These are phyloP conservation scores for Talaromyces nanjingensis DNA, from an alignment of 495 filamentous ascomycete species.

Conservation along the genomic window DNA sequence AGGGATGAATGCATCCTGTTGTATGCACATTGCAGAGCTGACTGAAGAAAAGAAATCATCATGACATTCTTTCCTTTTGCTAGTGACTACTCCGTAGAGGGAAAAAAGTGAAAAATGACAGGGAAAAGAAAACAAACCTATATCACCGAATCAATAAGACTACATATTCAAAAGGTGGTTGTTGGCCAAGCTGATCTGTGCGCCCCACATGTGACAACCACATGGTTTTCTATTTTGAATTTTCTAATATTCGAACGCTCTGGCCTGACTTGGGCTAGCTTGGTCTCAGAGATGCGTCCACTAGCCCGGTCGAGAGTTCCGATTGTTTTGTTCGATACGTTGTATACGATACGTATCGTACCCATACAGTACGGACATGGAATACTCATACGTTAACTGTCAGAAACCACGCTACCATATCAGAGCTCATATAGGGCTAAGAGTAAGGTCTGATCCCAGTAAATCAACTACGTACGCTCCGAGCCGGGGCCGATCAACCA, in stretches of 20 bases:
- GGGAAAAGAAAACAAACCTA: not conserved
- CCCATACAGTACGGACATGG: not conserved
- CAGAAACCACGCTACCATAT: not conserved
- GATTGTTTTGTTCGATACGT: not conserved
- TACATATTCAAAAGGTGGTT: not conserved
- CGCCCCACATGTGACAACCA: conserved; percentile 4
- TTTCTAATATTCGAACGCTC: not conserved
- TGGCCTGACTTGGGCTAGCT: not conserved
- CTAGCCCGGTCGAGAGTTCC: not conserved
- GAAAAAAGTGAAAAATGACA: not conserved
- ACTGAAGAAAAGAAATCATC: not conserved
- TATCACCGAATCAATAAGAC: not conserved
- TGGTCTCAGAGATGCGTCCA: not conserved
- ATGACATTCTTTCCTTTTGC: not conserved
- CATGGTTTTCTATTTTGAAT: conserved; percentile 8
- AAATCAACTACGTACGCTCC: not conserved
- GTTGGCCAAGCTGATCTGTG: conserved; percentile 2
- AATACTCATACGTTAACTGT: not conserved
- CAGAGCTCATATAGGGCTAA: not conserved
- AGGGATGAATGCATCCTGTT: not conserved
- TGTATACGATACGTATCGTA: not conserved
- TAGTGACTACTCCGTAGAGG: not conserved
- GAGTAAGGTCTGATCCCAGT: not conserved
- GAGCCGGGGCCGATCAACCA: not conserved
- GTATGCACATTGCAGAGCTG: not conserved